These are phyloP conservation scores for Chenopodium formosanum DNA, from an alignment of 148 eudicot species.

Conservation along the genomic window DNA sequence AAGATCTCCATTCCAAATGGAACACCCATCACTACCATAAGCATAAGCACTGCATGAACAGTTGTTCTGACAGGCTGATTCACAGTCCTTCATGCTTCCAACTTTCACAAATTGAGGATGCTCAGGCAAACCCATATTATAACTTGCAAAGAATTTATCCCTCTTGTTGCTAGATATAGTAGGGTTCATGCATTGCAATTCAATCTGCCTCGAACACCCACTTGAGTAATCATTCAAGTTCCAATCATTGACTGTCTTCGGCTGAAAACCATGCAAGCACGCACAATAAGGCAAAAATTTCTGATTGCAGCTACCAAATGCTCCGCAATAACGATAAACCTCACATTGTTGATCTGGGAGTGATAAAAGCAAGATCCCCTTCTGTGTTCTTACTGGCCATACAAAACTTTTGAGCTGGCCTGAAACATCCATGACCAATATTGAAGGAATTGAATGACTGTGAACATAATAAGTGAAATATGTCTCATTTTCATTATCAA, in stretches of 20 bases:
- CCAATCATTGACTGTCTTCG: slow-evolving; percentile 30
- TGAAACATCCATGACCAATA: slow-evolving; percentile 47
- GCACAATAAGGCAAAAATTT: slow-evolving; percentile 35
- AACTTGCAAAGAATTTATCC: slow-evolving; percentile 29
- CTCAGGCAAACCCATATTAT: slow-evolving; percentile 30
- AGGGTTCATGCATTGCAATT: background rate
- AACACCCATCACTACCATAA: slow-evolving; percentile 36
- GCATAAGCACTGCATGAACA: slow-evolving; percentile 56
- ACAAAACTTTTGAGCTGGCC: slow-evolving; percentile 42
- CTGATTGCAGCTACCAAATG: slow-evolving; percentile 38
- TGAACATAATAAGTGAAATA: slow-evolving; percentile 41
- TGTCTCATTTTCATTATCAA: slow-evolving; percentile 42
- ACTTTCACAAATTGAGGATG: slow-evolving; percentile 28
- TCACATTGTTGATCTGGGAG: slow-evolving; percentile 51
- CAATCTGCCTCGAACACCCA: slow-evolving; percentile 37
- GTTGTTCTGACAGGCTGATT: slow-evolving; percentile 34
- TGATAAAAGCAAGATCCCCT: slow-evolving; percentile 51
- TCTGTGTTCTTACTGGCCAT: slow-evolving; percentile 31
- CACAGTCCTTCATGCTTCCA: slow-evolving; percentile 17
- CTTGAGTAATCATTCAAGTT: slow-evolving; percentile 42
- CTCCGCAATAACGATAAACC: slow-evolving; percentile 50
- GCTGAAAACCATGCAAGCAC: slow-evolving; percentile 37
- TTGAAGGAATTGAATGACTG: slow-evolving; percentile 34
- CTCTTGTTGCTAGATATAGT: slow-evolving; percentile 15
- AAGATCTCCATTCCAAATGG: slow-evolving; percentile 38